Percentiles rank a stretch among this genome's conserved stretches.
These are phyloP conservation scores for Penicillium salamii DNA, from an alignment of 495 filamentous ascomycete species.

Conservation along the genomic window DNA sequence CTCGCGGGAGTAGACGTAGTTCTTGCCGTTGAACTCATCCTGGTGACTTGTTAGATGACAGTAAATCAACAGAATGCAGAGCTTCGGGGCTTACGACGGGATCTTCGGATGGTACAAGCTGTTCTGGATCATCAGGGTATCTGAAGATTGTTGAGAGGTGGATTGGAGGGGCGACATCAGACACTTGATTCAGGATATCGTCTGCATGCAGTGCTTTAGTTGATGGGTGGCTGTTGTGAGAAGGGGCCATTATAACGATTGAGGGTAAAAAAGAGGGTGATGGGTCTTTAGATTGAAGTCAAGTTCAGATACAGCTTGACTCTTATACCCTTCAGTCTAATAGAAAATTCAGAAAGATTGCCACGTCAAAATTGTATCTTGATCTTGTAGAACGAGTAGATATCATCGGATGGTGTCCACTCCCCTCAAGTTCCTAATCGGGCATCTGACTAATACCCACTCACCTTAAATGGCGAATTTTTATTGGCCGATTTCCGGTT, in stretches of 20 bases:
- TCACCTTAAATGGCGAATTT: not conserved
- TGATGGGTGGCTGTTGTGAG: conserved; percentile 13
- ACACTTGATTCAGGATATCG: conserved; percentile 62
- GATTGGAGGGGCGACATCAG: conserved; percentile 75
- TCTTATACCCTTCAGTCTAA: too few relatives aligned
- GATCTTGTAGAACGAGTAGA: too few relatives aligned
- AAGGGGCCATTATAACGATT: conserved; percentile 12
- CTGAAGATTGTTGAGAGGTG: conserved; percentile 83
- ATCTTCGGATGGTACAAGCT: conserved; percentile 45
- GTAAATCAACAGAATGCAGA: too few relatives aligned
- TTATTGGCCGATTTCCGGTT: not conserved
- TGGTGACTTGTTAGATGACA: conserved; percentile 2
- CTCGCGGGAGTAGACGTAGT: conserved; percentile 69
- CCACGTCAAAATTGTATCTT: too few relatives aligned
- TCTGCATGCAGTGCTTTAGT: conserved; percentile 65
- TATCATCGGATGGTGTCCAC: conserved; percentile 12
- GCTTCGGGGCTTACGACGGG: conserved; percentile 15
- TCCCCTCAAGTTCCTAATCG: conserved; percentile 27
- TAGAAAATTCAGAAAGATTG: too few relatives aligned
- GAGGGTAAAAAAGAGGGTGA: not conserved
- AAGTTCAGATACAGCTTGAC: too few relatives aligned
- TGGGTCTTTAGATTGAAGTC: too few relatives aligned
- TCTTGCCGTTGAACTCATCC: conserved; percentile 30
- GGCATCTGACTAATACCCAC: not conserved
- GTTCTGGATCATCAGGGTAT: conserved; percentile 62